Base-by-base conservation (phyloP, 2,329 filamentous ascomycete genomes). In the Tolypocladium cylindrosporum region DNA sequence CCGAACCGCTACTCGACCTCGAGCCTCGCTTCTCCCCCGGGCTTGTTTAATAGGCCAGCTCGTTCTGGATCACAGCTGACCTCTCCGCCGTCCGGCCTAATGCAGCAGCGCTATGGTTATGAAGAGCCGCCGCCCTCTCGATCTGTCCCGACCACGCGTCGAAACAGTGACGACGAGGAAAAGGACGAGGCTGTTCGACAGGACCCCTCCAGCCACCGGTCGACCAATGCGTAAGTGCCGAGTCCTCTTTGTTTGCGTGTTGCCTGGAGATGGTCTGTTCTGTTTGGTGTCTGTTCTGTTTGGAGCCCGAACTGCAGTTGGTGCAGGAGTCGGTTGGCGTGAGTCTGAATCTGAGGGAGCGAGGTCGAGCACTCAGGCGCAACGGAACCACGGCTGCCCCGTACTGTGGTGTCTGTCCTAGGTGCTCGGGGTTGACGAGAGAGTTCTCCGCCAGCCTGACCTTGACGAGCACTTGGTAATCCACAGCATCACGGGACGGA, bases 111-210 rank as follows among this genome's bases (percentile, higher is more conserved):
- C 57, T 84, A 84, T 60, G 78, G 79, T 51, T 82, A 80, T 65
- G 70, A 72, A 36, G 62, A 61, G 27, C 60, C 70, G 81, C 76
- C 90, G 54, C 88, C 90, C 19, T 93, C 91, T 14, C 88, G 91
- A 64, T 97, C 93, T 34, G 87, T 96, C 55, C 91, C 92, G 53
- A 86, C 84, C 37, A 94, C 92, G 61, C 84, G 92, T 63, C 88
- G 92, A 63, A 95, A 96, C 70, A 97, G 93, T 57, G 89, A 97
- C 69, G 89, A 93, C 64, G 89, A 93, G 64, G 90, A 96, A 67
- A 91, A 93, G 68, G 88, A 91, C 68, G 85, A 88, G 64, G 84
- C 87, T 62, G 83, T 88, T 67, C 79, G 85, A 62, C 80, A 87
- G 70, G 81, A 87, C 65, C 79, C 84, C n/a, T 85, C 86, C 41